phyloP scores from a whole-genome alignment of 306 rosid species.

The Vigna unguiculata region DNA sequence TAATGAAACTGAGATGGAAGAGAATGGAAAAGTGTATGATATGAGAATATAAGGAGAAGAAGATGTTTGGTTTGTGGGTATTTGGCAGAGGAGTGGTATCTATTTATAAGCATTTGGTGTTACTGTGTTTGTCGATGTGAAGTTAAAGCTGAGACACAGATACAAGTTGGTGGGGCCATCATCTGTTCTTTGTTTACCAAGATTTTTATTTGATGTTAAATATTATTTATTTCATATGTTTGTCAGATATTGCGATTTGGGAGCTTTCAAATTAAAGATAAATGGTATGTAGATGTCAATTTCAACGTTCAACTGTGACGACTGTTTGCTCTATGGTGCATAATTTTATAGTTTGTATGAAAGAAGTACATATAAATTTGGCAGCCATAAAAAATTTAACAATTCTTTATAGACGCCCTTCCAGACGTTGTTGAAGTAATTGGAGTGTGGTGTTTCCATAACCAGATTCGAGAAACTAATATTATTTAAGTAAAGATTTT shows the following conservation, averaged over 20 bases:
- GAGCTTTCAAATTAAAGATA: background rate
- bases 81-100: background rate
- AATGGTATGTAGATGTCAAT: background rate
- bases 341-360: no score
- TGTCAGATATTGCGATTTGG: conserved; percentile 15
- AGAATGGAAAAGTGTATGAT: background rate
- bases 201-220: background rate
- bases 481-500: no score
- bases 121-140: no score
- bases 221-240: background rate
- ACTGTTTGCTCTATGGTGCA: background rate
- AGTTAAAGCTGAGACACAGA: background rate
- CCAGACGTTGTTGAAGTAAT: no score
- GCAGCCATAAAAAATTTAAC: no score
- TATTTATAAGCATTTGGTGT: conserved; percentile 31
- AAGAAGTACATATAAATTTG: no score
- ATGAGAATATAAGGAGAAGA: background rate
- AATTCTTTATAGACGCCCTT: no score
- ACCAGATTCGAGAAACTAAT: no score
- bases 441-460: no score
- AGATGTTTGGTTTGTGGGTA: conserved; percentile 10
- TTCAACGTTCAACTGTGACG: conserved; percentile 18
- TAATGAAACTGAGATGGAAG: background rate
- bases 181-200: no score
- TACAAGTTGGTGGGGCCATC: background rate